Evolutionary conservation across 768 basidiomycete species (phyloP).

Genomic region (Pleurotus tuoliensis): DNA sequence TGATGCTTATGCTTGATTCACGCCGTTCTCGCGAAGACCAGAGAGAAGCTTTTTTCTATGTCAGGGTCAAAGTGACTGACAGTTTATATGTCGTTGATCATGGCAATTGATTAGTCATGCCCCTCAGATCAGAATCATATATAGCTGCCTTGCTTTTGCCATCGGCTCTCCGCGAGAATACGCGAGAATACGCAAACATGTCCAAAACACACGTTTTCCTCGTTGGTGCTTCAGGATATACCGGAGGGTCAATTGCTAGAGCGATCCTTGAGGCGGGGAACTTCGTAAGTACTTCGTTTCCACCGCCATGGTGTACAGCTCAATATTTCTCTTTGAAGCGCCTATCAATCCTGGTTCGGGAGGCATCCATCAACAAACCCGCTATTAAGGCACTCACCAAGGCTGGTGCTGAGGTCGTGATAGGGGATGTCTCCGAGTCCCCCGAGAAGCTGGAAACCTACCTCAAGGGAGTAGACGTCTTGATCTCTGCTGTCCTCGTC

Average conservation of each 20-base stretch:
- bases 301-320: not conserved
- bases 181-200: not conserved
- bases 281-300: not conserved
- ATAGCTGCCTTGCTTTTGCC: not conserved
- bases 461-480: not conserved
- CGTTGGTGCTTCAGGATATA: not conserved
- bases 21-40: too few relatives aligned
- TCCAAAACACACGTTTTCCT: not conserved
- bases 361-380: not conserved
- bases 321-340: not conserved
- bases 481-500: not conserved
- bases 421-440: slow-evolving; percentile 1
- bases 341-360: not conserved
- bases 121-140: too few relatives aligned
- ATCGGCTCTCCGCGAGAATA: not conserved
- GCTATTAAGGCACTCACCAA: not conserved
- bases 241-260: not conserved
- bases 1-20: too few relatives aligned
- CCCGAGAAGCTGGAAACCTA: not conserved
- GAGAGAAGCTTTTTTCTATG: too few relatives aligned
- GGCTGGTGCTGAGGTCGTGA: not conserved
- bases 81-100: too few relatives aligned
- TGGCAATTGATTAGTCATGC: too few relatives aligned
- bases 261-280: not conserved
- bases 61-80: too few relatives aligned